phyloP scores from a whole-genome alignment of 2,329 filamentous ascomycete genomes.

The Reticulascus tulasneorum region DNA sequence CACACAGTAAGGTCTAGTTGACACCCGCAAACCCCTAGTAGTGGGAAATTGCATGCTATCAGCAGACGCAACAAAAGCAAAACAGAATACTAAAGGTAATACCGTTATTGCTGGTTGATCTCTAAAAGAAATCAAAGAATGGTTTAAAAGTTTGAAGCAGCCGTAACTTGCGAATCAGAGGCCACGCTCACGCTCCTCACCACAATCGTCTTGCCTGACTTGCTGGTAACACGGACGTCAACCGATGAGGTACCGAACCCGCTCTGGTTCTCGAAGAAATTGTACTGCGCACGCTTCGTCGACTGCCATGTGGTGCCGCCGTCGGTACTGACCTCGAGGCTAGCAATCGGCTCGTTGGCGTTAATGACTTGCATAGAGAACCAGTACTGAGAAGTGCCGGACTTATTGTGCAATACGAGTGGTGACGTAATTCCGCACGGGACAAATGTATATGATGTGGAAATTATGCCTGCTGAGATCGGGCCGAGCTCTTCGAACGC shows the following conservation, averaged over 20 bases:
- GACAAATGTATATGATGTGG: slow-evolving; percentile 31
- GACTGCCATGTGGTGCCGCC: slow-evolving; percentile 53
- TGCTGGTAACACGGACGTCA: slow-evolving; percentile 52
- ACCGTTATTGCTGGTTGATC: no score
- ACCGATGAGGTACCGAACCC: slow-evolving; percentile 54
- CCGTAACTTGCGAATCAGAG: slow-evolving; percentile 23
- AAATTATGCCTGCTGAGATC: slow-evolving; percentile 28
- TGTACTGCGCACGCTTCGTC: slow-evolving; percentile 51
- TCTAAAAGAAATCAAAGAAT: no score
- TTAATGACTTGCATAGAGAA: slow-evolving; percentile 57
- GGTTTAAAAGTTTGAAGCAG: slow-evolving; percentile 26
- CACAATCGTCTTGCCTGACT: slow-evolving; percentile 44
- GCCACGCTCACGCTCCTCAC: slow-evolving; percentile 47
- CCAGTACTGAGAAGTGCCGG: slow-evolving; percentile 38
- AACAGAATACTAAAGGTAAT: slow-evolving; percentile 4
- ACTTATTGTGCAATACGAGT: slow-evolving; percentile 40
- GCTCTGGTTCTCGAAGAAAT: slow-evolving; percentile 58
- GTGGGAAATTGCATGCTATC: not conserved
- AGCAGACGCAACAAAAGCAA: slow-evolving; percentile 1
- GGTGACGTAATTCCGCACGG: slow-evolving; percentile 38
- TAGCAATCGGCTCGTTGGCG: slow-evolving; percentile 50
- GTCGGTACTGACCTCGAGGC: slow-evolving; percentile 58
- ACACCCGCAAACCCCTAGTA: not conserved
- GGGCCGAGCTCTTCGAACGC: slow-evolving; percentile 34
- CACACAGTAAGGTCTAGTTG: no score